Conservation (phyloP, 441 rosid species). For the Euphorbia schlechtendalii region DNA sequence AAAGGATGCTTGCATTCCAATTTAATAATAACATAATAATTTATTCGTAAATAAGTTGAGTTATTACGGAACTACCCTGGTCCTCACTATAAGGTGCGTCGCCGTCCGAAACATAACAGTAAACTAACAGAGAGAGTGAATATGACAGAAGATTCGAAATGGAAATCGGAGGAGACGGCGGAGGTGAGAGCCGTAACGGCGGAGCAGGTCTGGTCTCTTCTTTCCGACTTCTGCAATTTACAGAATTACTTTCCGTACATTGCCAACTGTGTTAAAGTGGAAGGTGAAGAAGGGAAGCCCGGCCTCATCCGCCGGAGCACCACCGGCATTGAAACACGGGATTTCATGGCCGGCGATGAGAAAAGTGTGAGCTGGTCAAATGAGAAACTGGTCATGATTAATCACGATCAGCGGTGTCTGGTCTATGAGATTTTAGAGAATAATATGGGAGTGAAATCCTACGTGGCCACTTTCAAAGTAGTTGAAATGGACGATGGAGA, state of each 20-base stretch:
- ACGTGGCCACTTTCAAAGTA: constrained; percentile 41
- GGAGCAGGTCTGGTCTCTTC: constrained; percentile 45
- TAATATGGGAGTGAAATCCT: constrained; percentile 50
- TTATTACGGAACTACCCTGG: no score
- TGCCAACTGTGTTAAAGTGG: constrained; percentile 37
- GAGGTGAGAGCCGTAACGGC: constrained; percentile 28
- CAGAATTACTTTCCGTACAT: constrained; percentile 41
- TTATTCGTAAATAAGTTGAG: no score
- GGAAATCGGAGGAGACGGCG: constrained; percentile 42
- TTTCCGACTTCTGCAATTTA: constrained; percentile 52
- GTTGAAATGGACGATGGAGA: constrained; percentile 11
- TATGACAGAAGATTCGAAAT: constrained; percentile 14
- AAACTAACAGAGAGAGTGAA: background rate
- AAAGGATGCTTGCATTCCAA: background rate
- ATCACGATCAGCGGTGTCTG: constrained; percentile 25
- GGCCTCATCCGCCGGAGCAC: constrained; percentile 48
- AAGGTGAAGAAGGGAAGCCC: constrained; percentile 47
- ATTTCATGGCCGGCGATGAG: background rate
- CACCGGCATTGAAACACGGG: constrained; percentile 35
- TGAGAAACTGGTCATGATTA: constrained; percentile 42
- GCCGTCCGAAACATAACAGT: background rate
- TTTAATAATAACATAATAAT: no score
- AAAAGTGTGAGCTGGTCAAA: constrained; percentile 31
- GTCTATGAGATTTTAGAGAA: constrained; percentile 49
- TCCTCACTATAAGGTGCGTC: no score